These are phyloP conservation scores for Pseudogymnoascus sp. DNA, from an alignment of 2,329 filamentous ascomycete genomes.

Conservation along the genomic window DNA sequence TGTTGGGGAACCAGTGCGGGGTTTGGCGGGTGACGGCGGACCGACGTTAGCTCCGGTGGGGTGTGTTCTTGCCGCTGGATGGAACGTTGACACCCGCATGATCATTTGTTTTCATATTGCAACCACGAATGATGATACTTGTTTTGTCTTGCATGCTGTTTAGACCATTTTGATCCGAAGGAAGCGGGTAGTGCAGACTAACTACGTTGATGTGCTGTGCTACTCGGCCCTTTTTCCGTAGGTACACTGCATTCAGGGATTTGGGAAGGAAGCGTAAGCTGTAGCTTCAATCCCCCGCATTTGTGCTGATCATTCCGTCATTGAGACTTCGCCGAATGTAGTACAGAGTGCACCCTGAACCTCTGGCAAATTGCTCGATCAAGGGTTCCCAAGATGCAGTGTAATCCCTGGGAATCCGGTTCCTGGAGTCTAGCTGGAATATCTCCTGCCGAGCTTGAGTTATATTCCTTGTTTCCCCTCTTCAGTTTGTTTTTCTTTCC, in stretches of 20 bases:
- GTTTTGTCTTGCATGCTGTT: not conserved
- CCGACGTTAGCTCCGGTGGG: constrained; percentile 1
- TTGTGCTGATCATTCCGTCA: constrained; percentile 10
- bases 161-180: not conserved
- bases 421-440: not conserved
- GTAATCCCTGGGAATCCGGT: not conserved
- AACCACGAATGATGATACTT: not conserved
- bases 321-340: not conserved
- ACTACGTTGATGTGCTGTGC: not conserved
- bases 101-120: not conserved
- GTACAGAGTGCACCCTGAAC: not conserved
- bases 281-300: constrained; percentile 3
- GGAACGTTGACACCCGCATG: not conserved
- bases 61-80: not conserved
- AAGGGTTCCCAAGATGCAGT: not conserved
- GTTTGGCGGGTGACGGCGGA: not conserved
- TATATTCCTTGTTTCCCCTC: not conserved
- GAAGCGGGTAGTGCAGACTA: not conserved
- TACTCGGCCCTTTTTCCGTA: not conserved
- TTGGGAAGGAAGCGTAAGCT: not conserved
- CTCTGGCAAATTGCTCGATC: not conserved
- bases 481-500: not conserved
- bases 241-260: not conserved
- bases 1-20: constrained; percentile 2
- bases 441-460: constrained; percentile 1